Evolutionary conservation across 345 rosid genomes (phyloP).

Genomic region (Populus ilicifolia): DNA sequence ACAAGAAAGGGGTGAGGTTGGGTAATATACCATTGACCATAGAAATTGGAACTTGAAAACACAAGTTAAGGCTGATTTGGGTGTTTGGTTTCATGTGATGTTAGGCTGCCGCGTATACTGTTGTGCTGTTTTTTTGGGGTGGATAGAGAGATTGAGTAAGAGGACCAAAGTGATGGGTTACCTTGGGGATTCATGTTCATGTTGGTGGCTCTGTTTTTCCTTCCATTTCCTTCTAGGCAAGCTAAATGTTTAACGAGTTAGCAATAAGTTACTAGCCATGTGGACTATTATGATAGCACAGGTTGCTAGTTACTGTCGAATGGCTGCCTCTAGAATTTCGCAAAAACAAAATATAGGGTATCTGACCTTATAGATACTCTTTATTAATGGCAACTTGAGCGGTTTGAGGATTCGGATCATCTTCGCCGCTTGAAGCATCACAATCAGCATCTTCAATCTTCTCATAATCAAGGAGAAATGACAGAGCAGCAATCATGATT

Average conservation of each 20-base stretch:
- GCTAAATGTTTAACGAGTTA: not conserved
- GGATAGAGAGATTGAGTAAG: not conserved
- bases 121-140: not conserved
- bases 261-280: not conserved
- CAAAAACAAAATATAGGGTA: not conserved
- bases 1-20: not conserved
- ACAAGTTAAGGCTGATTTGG: not conserved
- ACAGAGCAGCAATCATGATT: slow-evolving; percentile 73
- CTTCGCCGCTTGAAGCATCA: slow-evolving; percentile 59
- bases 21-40: not conserved
- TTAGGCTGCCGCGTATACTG: not conserved
- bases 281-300: not conserved
- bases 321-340: not conserved
- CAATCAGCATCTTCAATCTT: slow-evolving; percentile 75
- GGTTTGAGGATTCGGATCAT: slow-evolving; percentile 43
- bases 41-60: not conserved
- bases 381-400: slow-evolving; percentile 52
- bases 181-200: not conserved
- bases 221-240: not conserved
- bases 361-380: slow-evolving; percentile 79
- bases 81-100: not conserved
- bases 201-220: not conserved
- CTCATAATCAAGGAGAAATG: slow-evolving; percentile 89
- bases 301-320: not conserved
- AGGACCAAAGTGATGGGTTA: not conserved